Conservation (phyloP, 1,284 basidiomycete species). For the Ganoderma multipileum region DNA sequence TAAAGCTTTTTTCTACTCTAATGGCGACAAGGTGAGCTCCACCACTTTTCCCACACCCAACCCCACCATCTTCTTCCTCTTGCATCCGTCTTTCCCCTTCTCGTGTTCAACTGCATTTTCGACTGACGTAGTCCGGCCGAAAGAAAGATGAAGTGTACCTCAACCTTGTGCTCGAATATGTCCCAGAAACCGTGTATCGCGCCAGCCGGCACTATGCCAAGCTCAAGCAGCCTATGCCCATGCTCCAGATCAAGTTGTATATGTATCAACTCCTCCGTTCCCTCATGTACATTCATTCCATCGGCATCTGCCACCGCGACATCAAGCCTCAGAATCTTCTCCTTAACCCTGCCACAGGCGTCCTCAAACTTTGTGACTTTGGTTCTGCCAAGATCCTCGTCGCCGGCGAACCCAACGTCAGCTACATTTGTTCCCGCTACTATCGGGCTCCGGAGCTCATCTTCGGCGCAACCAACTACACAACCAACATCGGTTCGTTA, state of each 20-base stretch:
- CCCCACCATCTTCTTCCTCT: slow-evolving; percentile 5
- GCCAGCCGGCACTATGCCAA: slow-evolving; percentile 99
- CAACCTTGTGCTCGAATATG: slow-evolving; percentile 99
- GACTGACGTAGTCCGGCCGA: slow-evolving; percentile 27
- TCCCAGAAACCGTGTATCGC: slow-evolving; percentile 99
- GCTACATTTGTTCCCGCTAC: slow-evolving; percentile 99
- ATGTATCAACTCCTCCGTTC: slow-evolving; percentile 98
- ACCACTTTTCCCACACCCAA: slow-evolving; percentile 11
- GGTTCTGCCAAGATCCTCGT: slow-evolving; percentile 99
- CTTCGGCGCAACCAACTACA: slow-evolving; percentile 99
- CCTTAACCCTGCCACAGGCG: slow-evolving; percentile 94
- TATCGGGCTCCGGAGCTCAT: slow-evolving; percentile 99
- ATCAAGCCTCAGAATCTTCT: slow-evolving; percentile 99
- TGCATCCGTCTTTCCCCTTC: slow-evolving; percentile 6
- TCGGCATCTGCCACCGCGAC: slow-evolving; percentile 98
- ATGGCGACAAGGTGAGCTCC: slow-evolving; percentile 91
- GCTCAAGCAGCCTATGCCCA: slow-evolving; percentile 99
- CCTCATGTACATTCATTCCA: slow-evolving; percentile 97
- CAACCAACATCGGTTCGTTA: slow-evolving; percentile 95
- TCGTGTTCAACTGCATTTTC: slow-evolving; percentile 3
- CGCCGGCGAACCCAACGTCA: slow-evolving; percentile 98
- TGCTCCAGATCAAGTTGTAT: slow-evolving; percentile 98
- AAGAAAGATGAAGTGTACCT: slow-evolving; percentile 99
- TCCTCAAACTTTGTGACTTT: slow-evolving; percentile 99
- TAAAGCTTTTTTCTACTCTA: slow-evolving; percentile 98